These are phyloP conservation scores for Deinandra increscens DNA, from an alignment of 129 eudicot genomes.

Conservation along the genomic window DNA sequence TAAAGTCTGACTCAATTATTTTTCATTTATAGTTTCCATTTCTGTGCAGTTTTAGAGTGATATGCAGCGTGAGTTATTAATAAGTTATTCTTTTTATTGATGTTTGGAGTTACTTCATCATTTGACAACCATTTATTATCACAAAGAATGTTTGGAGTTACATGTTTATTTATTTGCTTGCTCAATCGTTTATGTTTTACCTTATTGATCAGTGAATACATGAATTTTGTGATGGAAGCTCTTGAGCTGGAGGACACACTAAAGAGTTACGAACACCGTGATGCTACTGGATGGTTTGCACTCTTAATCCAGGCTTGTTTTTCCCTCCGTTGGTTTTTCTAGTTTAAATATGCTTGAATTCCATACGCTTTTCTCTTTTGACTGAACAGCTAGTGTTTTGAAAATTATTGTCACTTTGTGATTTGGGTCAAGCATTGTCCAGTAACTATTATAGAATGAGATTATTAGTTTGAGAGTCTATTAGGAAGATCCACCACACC, in stretches of 20 bases:
- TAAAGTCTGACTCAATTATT: too few relatives aligned
- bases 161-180: constrained; percentile 13
- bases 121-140: background rate
- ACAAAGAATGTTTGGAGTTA: constrained; percentile 1
- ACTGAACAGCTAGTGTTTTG: background rate
- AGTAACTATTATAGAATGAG: background rate
- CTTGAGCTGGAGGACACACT: constrained; percentile 93
- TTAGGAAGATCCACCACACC: background rate
- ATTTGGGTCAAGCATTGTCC: background rate
- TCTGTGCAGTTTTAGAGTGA: too few relatives aligned
- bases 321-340: constrained; percentile 26
- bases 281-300: constrained; percentile 80
- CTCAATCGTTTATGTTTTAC: constrained; percentile 21
- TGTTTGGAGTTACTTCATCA: too few relatives aligned
- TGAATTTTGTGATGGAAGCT: constrained; percentile 75
- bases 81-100: too few relatives aligned
- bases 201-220: constrained; percentile 61
- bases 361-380: too few relatives aligned
- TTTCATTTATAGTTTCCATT: too few relatives aligned
- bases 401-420: background rate
- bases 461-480: too few relatives aligned
- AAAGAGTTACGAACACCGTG: constrained; percentile 67
- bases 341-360: constrained; percentile 20
- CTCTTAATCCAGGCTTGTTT: constrained; percentile 36
- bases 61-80: too few relatives aligned